Evolutionary conservation across 495 filamentous ascomycete species (phyloP), one percentile per base, ranked within the genome.

Genomic region (Penicillium cinerascens): DNA sequence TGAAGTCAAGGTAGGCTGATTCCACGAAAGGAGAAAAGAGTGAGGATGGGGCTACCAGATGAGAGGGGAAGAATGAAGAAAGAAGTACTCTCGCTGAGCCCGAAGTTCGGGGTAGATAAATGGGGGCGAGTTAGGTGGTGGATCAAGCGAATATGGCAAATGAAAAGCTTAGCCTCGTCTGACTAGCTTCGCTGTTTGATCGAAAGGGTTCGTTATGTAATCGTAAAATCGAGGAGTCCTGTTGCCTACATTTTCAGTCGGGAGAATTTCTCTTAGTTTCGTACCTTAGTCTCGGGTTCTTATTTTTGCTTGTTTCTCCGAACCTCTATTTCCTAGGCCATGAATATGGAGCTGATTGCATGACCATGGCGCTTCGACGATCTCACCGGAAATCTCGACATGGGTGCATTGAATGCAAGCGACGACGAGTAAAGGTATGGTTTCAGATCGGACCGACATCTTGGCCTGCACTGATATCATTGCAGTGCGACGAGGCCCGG

Each of bases 401-500:
- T 45, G 67, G 67, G 48, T 70, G 67, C 42, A 10, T 59, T 46
- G 65, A 70, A 54, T 70, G 67, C 52, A 70, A 70, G 53, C 56
- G 65, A 23, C 55, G 67, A 48, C 61, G 70, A 58, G 70, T 75
- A 11, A 75, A 75, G 70, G 72, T 75, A 60, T 36, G 46, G 2
- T 17, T 20, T 11, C 20, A 42, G 29, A 15, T 18, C 7, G 29
- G 25, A 33, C 41, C 43, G 29, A n/a, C n/a, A n/a, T 18, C 38
- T 46, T 36, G 15, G 11, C 21, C 13, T 23, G 27, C 9, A 29
- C 50, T 58, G 22, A 58, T 40, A 13, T 23, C n/a, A n/a, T 18
- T 6, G 13, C 43, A 74, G 70, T 74, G 71, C 47, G 69, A 74
- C 38, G 71, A 74, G 50, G 43, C 56, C 23, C 63, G 69, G 11